These are phyloP conservation scores for Aspergillus sp. DNA, from an alignment of 2,329 filamentous ascomycete species.

Conservation along the genomic window DNA sequence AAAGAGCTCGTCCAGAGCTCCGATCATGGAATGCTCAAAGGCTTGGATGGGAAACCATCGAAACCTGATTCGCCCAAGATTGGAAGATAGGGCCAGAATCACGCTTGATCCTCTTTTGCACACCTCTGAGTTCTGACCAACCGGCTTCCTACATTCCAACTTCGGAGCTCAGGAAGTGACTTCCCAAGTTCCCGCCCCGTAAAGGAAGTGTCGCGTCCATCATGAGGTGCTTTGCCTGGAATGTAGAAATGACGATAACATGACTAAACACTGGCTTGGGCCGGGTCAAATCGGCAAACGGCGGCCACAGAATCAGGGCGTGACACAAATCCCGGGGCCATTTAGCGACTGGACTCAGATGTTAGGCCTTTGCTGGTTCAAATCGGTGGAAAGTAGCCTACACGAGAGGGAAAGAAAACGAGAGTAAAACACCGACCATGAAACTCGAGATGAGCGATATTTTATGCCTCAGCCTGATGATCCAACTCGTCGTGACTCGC, in stretches of 20 bases:
- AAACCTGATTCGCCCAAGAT: neutral
- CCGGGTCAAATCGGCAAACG: neutral
- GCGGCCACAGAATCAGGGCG: neutral
- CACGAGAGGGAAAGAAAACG: no score
- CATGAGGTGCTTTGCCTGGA: conserved; percentile 3
- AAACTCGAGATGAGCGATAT: neutral
- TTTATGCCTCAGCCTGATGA: neutral
- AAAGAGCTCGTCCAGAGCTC: conserved; percentile 1
- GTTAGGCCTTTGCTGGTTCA: neutral
- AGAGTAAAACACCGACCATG: neutral
- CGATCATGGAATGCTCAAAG: conserved; percentile 4
- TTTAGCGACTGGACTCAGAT: neutral
- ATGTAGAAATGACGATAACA: conserved; percentile 6
- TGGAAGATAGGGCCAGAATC: neutral
- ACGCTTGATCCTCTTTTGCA: neutral
- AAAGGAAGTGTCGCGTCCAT: neutral
- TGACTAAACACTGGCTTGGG: neutral
- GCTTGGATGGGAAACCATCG: neutral
- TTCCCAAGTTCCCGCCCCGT: neutral
- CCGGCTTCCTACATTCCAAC: conserved; percentile 7
- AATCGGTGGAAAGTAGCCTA: neutral
- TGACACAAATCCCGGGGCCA: neutral
- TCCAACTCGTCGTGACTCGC: neutral
- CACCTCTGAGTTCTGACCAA: neutral
- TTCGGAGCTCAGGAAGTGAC: neutral